Evolutionary conservation across 768 basidiomycete species (phyloP).

Genomic region (Termitomyces sp.): DNA sequence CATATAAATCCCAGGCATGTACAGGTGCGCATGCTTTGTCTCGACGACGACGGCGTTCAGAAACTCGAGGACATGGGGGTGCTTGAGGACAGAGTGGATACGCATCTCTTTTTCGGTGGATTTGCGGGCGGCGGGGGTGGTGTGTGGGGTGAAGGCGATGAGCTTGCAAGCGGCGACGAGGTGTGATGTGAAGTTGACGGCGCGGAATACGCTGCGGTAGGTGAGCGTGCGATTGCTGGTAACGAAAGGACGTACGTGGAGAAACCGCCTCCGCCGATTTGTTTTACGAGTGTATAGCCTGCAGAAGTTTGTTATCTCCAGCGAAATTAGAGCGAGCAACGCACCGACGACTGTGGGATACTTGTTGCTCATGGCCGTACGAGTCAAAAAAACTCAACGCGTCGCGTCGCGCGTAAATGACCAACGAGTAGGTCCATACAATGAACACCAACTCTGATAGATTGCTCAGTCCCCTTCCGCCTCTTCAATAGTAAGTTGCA

Average conservation of each 20-base stretch:
- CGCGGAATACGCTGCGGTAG: conserved; percentile 68
- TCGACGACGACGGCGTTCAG: conserved; percentile 75
- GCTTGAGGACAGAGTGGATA: conserved; percentile 77
- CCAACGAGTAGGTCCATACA: too few relatives aligned
- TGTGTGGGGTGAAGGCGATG: conserved; percentile 52
- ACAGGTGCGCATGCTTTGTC: conserved; percentile 44
- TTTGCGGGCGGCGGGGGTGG: conserved; percentile 68
- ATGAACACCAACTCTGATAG: too few relatives aligned
- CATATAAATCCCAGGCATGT: conserved; percentile 85
- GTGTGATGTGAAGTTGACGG: conserved; percentile 61
- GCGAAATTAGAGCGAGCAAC: conserved; percentile 7
- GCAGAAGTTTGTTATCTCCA: not conserved
- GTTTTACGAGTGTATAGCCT: conserved; percentile 69
- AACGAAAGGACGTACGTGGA: conserved; percentile 49
- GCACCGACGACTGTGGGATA: conserved; percentile 38
- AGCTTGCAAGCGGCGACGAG: conserved; percentile 87
- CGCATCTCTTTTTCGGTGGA: conserved; percentile 88
- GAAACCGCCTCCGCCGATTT: conserved; percentile 86
- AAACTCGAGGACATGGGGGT: conserved; percentile 79
- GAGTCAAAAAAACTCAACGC: not conserved
- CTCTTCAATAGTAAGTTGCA: too few relatives aligned
- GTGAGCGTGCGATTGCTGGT: not conserved
- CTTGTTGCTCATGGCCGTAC: conserved; percentile 15
- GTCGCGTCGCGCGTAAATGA: too few relatives aligned
- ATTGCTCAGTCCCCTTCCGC: too few relatives aligned